Percentiles rank a stretch among this genome's conserved stretches.
Evolutionary conservation across 2,329 filamentous ascomycete genomes (phyloP).

Genomic region (Grosmannia serpens): DNA sequence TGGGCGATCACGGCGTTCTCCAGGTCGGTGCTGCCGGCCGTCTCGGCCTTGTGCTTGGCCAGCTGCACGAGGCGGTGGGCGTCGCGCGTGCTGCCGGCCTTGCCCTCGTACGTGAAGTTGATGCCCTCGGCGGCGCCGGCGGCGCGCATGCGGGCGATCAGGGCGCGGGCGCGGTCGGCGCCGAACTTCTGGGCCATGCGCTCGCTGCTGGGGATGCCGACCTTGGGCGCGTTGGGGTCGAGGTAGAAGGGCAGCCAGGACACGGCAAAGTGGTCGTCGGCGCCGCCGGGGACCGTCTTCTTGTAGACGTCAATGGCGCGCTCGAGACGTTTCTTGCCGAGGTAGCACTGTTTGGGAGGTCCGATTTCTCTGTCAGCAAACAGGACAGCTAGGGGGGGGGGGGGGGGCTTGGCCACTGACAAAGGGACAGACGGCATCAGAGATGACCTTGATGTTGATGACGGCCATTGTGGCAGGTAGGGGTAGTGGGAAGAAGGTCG

Average conservation of each 20-base stretch:
- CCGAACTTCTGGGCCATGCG: slow-evolving; percentile 58
- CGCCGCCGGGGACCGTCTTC: slow-evolving; percentile 44
- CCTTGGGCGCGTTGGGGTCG: slow-evolving; percentile 47
- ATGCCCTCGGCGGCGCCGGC: slow-evolving; percentile 60
- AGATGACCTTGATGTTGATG: slow-evolving; percentile 66
- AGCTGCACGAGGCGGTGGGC: slow-evolving; percentile 68
- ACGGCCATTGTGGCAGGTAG: slow-evolving; percentile 45
- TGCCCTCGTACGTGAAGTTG: slow-evolving; percentile 58
- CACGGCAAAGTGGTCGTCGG: slow-evolving; percentile 57
- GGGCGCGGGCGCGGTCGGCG: slow-evolving; percentile 31
- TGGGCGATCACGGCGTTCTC: slow-evolving; percentile 41
- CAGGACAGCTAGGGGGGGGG: neutral
- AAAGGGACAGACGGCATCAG: slow-evolving; percentile 69
- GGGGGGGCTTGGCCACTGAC: slow-evolving; percentile 16
- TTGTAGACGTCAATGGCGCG: slow-evolving; percentile 59
- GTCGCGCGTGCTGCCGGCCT: slow-evolving; percentile 65
- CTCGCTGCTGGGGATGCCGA: slow-evolving; percentile 31
- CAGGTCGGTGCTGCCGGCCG: neutral
- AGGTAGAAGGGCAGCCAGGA: slow-evolving; percentile 75
- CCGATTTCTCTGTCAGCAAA: slow-evolving; percentile 15
- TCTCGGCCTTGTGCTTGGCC: slow-evolving; percentile 37
- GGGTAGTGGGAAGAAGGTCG: neutral
- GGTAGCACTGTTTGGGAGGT: slow-evolving; percentile 46
- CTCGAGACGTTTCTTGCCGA: slow-evolving; percentile 66
- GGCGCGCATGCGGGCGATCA: slow-evolving; percentile 26